Base-by-base conservation (phyloP, 2,329 filamentous ascomycete species). In the Diaporthe citri region DNA sequence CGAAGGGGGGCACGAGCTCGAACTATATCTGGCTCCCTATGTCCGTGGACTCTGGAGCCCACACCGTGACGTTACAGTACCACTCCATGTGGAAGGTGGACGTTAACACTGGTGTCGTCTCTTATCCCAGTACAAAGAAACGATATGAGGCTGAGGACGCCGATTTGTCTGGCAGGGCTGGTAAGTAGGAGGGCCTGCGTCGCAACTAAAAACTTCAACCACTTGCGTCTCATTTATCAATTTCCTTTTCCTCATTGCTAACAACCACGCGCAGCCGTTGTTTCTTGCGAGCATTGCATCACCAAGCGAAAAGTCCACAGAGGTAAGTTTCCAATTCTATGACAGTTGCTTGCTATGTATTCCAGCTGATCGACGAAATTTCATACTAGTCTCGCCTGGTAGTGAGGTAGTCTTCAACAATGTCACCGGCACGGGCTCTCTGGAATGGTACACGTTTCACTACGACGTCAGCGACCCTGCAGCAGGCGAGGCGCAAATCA, bases 11-110 rank as follows among this genome's bases (percentile, higher is more conserved):
- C 3, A 79, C 80, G 0, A 77, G 73, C 71, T 83, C 81, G 2
- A 85, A 84, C 75, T 85, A 85, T 59, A 81, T 85, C 22, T 86
- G 84, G 84, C 67, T 84, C 13, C 84, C 84, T 1, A 81, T 85
- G 79, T 79, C 71, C 2, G 82, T 84, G 55, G 80, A 84, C 70
- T 72, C 80, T 15, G 79, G 80, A 22, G 76, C 78, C 0, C 82
- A 83, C 66, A 82, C 80, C 15, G 78, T 84, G 3, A 80, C 79
- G 4, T 76, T 85, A 55, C 80, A 85, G 52, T 85, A 85, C 71
- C 81, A 85, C 77, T 78, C 81, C 25, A 84, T 84, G 82, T 85
- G 83, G 84, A 84, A 82, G 76, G 78, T 85, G 36, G 82, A 85
- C 71, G 79, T 82, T 2, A 80, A 79, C 13, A 85, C 84, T 7